These are phyloP conservation scores for Lentinula aciculospora DNA, from an alignment of 768 basidiomycete species.

Conservation along the genomic window DNA sequence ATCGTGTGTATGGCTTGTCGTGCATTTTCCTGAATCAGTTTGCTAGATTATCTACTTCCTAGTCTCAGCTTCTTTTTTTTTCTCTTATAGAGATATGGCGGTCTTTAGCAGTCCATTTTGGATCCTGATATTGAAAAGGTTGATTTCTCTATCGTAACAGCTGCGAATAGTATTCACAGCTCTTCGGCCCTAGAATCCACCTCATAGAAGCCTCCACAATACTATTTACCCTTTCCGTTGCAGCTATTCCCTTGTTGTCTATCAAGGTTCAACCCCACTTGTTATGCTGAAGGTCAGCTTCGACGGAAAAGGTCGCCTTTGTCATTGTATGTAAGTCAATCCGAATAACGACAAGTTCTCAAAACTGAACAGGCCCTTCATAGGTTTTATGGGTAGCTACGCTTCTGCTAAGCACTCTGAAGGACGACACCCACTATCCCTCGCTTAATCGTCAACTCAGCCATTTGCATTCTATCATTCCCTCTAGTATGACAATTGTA, in stretches of 20 bases:
- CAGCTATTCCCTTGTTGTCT: conserved; percentile 42
- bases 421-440: no score
- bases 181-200: conserved; percentile 34
- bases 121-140: conserved; percentile 34
- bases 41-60: no score
- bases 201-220: conserved; percentile 38
- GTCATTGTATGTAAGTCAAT: conserved; percentile 47
- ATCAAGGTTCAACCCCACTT: conserved; percentile 29
- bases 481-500: no score
- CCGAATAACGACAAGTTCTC: no score
- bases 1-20: conserved; percentile 54
- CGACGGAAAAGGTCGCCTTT: conserved; percentile 35
- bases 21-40: no score
- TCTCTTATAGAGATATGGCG: conserved; percentile 30
- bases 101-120: conserved; percentile 41
- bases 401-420: no score
- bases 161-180: background rate
- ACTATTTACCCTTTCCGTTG: conserved; percentile 42
- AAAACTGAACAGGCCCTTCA: no score
- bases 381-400: no score
- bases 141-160: no score
- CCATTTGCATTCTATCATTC: no score
- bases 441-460: no score
- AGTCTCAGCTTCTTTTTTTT: background rate
- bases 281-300: conserved; percentile 34